Conservation (phyloP, 2,329 filamentous ascomycete species). For the Lachnellula arida region DNA sequence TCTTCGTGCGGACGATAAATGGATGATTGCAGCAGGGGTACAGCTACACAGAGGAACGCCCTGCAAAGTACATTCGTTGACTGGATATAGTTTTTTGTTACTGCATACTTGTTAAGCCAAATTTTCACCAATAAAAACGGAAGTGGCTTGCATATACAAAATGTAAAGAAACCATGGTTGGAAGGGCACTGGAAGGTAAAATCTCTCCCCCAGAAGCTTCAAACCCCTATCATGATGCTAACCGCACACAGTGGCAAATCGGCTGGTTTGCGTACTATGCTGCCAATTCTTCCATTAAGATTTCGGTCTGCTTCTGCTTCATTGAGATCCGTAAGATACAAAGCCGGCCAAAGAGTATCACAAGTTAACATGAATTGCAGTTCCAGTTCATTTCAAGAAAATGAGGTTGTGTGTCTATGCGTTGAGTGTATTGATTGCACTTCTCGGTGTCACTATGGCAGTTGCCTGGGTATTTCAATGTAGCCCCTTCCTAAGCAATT, state of each 20-base stretch:
- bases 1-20: slow-evolving; percentile 28
- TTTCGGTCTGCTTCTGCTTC: slow-evolving; percentile 29
- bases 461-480: slow-evolving; percentile 26
- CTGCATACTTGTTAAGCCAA: slow-evolving; percentile 23
- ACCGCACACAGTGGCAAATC: slow-evolving; percentile 12
- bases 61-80: slow-evolving; percentile 4
- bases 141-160: slow-evolving; percentile 26
- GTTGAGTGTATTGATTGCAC: slow-evolving; percentile 22
- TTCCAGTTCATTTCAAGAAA: slow-evolving; percentile 21
- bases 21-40: slow-evolving; percentile 29
- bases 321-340: slow-evolving; percentile 28
- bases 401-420: slow-evolving; percentile 23
- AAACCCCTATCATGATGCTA: not conserved
- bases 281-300: slow-evolving; percentile 27
- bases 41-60: not conserved
- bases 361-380: slow-evolving; percentile 10
- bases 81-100: slow-evolving; percentile 21
- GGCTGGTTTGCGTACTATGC: slow-evolving; percentile 29
- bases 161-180: slow-evolving; percentile 23
- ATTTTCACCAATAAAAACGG: slow-evolving; percentile 25
- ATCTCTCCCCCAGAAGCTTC: not conserved
- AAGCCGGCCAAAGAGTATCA: not conserved
- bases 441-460: slow-evolving; percentile 20
- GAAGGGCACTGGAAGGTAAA: slow-evolving; percentile 25
- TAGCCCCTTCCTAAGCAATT: slow-evolving; percentile 27